These are phyloP conservation scores for Aspergillus caelatus DNA, from an alignment of 2,329 filamentous ascomycete species.

Conservation along the genomic window DNA sequence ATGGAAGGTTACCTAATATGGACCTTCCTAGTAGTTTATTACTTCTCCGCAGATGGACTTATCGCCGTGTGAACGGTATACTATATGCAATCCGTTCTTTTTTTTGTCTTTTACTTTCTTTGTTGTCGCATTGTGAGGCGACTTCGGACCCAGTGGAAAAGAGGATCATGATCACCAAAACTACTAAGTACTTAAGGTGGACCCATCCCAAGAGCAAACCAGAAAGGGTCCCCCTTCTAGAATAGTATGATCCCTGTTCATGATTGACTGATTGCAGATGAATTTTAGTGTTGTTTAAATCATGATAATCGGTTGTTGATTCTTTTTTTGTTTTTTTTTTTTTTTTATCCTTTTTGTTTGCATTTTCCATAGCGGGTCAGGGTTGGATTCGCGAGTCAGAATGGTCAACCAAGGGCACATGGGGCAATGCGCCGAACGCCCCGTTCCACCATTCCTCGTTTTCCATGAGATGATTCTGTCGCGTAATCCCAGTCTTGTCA, in stretches of 20 bases:
- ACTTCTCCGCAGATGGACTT: no score
- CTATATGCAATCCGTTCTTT: background rate
- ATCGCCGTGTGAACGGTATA: no score
- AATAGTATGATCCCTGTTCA: background rate
- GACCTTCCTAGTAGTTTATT: no score
- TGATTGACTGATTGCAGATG: background rate
- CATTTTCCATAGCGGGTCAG: background rate
- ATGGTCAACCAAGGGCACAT: background rate
- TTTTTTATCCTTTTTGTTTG: background rate
- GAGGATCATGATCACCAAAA: background rate
- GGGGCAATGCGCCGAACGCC: background rate
- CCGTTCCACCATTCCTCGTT: background rate
- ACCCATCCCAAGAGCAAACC: no score
- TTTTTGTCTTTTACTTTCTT: background rate
- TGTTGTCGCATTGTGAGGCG: background rate
- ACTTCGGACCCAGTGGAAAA: slow-evolving; percentile 1
- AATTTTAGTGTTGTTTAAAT: background rate
- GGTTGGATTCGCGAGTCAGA: slow-evolving; percentile 1
- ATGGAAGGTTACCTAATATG: no score
- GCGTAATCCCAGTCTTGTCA: slow-evolving; percentile 18
- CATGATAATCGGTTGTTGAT: background rate
- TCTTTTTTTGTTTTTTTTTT: background rate
- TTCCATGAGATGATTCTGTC: slow-evolving; percentile 20
- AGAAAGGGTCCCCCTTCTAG: background rate
- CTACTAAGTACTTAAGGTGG: no score